Evolutionary conservation across 2,329 filamentous ascomycete species (phyloP).

Genomic region (Akanthomyces muscarius): DNA sequence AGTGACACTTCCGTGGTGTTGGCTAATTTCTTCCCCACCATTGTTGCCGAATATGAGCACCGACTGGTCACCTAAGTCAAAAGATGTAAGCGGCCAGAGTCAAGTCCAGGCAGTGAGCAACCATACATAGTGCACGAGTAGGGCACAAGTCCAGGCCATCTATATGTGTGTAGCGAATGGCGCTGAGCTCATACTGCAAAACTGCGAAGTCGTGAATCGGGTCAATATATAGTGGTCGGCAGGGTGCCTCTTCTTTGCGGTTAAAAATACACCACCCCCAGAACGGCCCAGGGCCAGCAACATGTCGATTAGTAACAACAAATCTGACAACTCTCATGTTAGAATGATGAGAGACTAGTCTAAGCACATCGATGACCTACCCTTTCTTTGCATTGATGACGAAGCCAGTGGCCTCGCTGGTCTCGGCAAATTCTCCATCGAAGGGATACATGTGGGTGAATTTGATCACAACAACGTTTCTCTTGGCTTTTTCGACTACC

Average conservation of each 20-base stretch:
- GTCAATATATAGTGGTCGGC: conserved; percentile 93
- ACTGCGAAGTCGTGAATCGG: conserved; percentile 98
- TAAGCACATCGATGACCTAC: no score
- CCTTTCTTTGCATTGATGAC: background rate
- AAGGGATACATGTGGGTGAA: background rate
- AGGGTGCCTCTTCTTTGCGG: conserved; percentile 94
- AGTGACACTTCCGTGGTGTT: conserved; percentile 96
- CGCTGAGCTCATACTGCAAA: conserved; percentile 87
- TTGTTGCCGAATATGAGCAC: conserved; percentile 98
- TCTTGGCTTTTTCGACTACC: no score
- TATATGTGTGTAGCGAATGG: conserved; percentile 79
- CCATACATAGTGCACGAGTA: no score
- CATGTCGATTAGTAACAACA: conserved; percentile 84
- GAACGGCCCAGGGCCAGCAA: conserved; percentile 91
- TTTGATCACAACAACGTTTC: background rate
- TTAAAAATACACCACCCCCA: conserved; percentile 98
- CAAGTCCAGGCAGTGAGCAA: no score
- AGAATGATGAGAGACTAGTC: no score
- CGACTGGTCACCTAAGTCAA: conserved; percentile 83
- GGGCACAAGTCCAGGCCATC: background rate
- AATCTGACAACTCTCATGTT: no score
- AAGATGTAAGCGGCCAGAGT: no score
- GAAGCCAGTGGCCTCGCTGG: background rate
- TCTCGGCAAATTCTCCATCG: background rate
- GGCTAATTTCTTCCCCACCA: conserved; percentile 95